Percentiles rank a stretch among this genome's conserved stretches.
Evolutionary conservation across 1,284 basidiomycete species (phyloP).

Genomic region (Boletellus sp.): DNA sequence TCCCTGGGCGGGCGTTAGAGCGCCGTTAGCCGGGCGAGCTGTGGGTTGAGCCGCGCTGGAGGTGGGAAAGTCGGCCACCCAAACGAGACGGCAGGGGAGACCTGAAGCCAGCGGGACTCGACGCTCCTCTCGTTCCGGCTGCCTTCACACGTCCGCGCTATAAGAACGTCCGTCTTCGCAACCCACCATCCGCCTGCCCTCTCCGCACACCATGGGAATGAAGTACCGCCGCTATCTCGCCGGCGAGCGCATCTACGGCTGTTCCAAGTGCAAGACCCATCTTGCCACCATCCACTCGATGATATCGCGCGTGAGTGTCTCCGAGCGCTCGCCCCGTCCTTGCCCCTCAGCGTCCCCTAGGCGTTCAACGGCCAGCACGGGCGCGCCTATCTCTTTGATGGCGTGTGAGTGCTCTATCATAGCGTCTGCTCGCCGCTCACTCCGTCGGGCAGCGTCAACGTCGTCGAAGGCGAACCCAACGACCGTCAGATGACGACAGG

Average conservation of each 20-base stretch:
- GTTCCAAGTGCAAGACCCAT: constrained; percentile 89
- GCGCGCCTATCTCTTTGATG: constrained; percentile 88
- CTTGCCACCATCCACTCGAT: constrained; percentile 90
- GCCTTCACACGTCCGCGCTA: constrained; percentile 31
- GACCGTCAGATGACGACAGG: constrained; percentile 97
- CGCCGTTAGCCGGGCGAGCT: constrained; percentile 21
- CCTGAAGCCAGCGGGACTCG: not conserved
- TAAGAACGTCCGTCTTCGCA: constrained; percentile 19
- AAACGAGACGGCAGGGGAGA: constrained; percentile 17
- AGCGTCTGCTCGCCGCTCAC: constrained; percentile 11
- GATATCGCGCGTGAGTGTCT: constrained; percentile 77
- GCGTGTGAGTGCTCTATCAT: constrained; percentile 62
- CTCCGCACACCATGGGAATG: constrained; percentile 67
- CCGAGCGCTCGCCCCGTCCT: not conserved
- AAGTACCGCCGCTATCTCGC: constrained; percentile 85
- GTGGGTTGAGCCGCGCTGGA: no score
- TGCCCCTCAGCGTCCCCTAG: constrained; percentile 32
- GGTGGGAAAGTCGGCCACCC: constrained; percentile 29
- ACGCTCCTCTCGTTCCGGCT: constrained; percentile 10
- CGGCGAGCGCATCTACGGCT: constrained; percentile 88
- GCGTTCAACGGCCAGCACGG: constrained; percentile 95
- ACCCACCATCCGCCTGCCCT: no score
- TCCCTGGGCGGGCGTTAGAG: constrained; percentile 27
- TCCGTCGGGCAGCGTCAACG: constrained; percentile 69
- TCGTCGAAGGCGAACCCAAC: constrained; percentile 81